Percentiles rank a stretch among this genome's conserved stretches.
Evolutionary conservation across 169 alveolate species (phyloP).

Genomic region (Eimeria praecox): DNA sequence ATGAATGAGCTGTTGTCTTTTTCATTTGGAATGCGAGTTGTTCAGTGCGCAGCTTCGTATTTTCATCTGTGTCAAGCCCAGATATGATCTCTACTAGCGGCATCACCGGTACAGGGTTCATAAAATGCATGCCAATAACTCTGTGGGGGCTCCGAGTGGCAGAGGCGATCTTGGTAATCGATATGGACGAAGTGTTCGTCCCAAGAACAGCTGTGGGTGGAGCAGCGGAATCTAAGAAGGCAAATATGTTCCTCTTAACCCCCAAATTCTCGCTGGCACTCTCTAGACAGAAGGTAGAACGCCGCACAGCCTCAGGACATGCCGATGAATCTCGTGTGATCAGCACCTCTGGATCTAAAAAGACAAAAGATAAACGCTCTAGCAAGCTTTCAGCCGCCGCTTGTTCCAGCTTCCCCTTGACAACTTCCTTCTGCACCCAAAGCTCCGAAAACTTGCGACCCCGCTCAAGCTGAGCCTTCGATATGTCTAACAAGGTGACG

Average conservation of each 20-base stretch:
- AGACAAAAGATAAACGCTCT: neutral
- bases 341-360: slow-evolving; percentile 11
- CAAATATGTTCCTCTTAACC: slow-evolving; percentile 85
- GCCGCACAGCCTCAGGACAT: slow-evolving; percentile 84
- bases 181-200: slow-evolving; percentile 91
- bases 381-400: slow-evolving; percentile 74
- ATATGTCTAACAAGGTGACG: slow-evolving; percentile 86
- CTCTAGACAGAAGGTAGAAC: slow-evolving; percentile 84
- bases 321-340: neutral
- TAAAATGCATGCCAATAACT: slow-evolving; percentile 95
- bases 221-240: slow-evolving; percentile 81
- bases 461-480: slow-evolving; percentile 83
- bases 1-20: slow-evolving; percentile 54
- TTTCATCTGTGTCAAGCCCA: slow-evolving; percentile 89
- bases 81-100: slow-evolving; percentile 90
- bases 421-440: slow-evolving; percentile 89
- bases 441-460: slow-evolving; percentile 84
- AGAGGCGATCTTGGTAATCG: slow-evolving; percentile 92
- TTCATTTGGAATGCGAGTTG: slow-evolving; percentile 29
- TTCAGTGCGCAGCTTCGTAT: slow-evolving; percentile 86
- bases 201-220: slow-evolving; percentile 89
- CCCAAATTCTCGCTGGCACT: slow-evolving; percentile 90
- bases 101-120: slow-evolving; percentile 96
- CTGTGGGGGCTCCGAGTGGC: slow-evolving; percentile 88
- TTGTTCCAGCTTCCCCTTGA: slow-evolving; percentile 85